phyloP scores from a whole-genome alignment of 805 yeast genomes.

The Yarrowia osloensis region DNA sequence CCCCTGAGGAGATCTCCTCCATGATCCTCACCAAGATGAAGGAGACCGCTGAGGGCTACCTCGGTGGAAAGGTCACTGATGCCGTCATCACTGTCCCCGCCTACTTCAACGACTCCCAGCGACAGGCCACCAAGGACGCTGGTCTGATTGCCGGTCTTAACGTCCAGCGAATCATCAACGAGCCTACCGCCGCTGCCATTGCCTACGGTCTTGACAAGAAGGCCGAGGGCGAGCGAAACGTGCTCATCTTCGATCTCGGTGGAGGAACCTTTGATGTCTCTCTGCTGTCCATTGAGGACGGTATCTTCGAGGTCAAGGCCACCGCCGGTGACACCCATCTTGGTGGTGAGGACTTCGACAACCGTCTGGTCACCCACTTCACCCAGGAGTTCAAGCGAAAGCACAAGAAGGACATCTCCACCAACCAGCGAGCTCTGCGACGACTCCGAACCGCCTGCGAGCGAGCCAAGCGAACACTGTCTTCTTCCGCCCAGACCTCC shows the following conservation, averaged over 20 bases:
- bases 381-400: slow-evolving; percentile 96
- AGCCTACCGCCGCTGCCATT: slow-evolving; percentile 98
- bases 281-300: slow-evolving; percentile 87
- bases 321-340: slow-evolving; percentile 89
- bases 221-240: slow-evolving; percentile 80
- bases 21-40: slow-evolving; percentile 92
- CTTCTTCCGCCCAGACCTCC: slow-evolving; percentile 93
- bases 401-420: slow-evolving; percentile 89
- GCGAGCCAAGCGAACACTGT: slow-evolving; percentile 98
- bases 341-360: slow-evolving; percentile 99
- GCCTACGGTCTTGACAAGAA: slow-evolving; percentile 85
- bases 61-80: slow-evolving; percentile 80
- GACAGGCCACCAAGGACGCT: slow-evolving; percentile 98
- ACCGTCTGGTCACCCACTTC: slow-evolving; percentile 92
- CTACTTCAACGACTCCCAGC: slow-evolving; percentile 95
- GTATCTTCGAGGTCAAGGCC: slow-evolving; percentile 95
- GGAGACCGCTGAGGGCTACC: slow-evolving; percentile 88
- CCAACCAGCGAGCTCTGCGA: slow-evolving; percentile 96
- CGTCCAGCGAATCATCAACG: slow-evolving; percentile 92
- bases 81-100: slow-evolving; percentile 98
- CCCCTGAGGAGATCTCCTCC: slow-evolving; percentile 93
- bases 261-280: slow-evolving; percentile 99
- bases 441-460: slow-evolving; percentile 99
- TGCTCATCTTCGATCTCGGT: slow-evolving; percentile 92
- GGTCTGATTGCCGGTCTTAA: slow-evolving; percentile 95